A percentile compares a stretch with the other conserved stretches of the same genome.
Conservation (phyloP, 148 eudicot species). For the Cornus suecica region DNA sequence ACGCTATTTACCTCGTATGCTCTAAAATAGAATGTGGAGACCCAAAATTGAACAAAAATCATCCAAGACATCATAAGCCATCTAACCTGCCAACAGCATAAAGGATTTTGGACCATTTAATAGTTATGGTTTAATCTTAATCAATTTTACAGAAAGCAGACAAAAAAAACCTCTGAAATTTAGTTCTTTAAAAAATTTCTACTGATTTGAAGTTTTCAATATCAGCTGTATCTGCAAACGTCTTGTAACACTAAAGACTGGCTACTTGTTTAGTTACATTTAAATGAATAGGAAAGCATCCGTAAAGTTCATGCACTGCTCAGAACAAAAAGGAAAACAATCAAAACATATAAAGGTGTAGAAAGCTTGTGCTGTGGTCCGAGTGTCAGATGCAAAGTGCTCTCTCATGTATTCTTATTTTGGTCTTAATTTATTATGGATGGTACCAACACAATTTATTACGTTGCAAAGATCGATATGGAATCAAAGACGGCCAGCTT, state of each 20-base stretch:
- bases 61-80: background rate
- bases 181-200: background rate
- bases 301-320: background rate
- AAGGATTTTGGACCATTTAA: background rate
- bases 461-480: slow-evolving; percentile 8
- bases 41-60: background rate
- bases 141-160: background rate
- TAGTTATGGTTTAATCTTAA: background rate
- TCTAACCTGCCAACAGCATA: background rate
- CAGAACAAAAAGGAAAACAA: background rate
- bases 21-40: background rate
- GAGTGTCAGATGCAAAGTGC: background rate
- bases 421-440: background rate
- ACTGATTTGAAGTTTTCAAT: background rate
- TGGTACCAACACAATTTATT: background rate
- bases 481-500: slow-evolving; percentile 2
- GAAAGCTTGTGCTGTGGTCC: background rate
- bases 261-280: background rate
- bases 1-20: background rate
- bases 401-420: background rate
- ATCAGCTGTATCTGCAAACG: background rate
- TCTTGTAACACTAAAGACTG: background rate
- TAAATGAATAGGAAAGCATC: background rate
- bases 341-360: background rate
- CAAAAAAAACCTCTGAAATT: background rate